Conservation (phyloP, 2,329 filamentous ascomycete genomes). For the Botrytis hyacinthi region DNA sequence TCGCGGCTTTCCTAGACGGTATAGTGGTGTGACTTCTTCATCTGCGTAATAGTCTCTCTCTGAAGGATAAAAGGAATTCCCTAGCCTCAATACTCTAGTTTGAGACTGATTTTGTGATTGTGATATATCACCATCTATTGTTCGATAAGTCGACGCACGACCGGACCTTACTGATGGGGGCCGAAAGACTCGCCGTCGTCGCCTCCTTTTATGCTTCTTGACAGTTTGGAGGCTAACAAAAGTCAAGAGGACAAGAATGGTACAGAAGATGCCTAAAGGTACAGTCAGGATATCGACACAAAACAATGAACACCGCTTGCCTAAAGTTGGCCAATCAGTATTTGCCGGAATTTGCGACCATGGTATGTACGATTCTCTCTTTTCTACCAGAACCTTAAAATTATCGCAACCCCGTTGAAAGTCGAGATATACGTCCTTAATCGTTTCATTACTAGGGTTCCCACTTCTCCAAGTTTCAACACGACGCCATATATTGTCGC, state of each 20-base stretch:
- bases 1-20: neutral
- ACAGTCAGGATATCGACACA: slow-evolving; percentile 9
- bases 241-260: neutral
- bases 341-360: slow-evolving; percentile 7
- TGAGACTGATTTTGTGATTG: neutral
- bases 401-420: slow-evolving; percentile 5
- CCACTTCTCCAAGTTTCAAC: slow-evolving; percentile 1
- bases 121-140: neutral
- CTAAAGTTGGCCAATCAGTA: slow-evolving; percentile 7
- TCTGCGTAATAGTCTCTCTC: neutral
- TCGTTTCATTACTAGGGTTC: too few species aligned
- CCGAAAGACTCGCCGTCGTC: neutral
- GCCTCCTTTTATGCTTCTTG: neutral
- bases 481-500: slow-evolving; percentile 13
- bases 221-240: neutral
- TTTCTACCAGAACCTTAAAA: neutral
- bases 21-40: neutral
- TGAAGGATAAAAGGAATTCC: neutral
- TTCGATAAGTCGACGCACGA: neutral
- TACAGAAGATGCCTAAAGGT: neutral
- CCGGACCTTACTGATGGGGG: neutral
- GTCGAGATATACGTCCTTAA: neutral
- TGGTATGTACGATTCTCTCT: neutral
- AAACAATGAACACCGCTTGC: neutral
- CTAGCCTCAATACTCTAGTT: neutral